Evolutionary conservation across 768 basidiomycete species (phyloP), one percentile per base, ranked within the genome.

Genomic region (Mycena belliarum): DNA sequence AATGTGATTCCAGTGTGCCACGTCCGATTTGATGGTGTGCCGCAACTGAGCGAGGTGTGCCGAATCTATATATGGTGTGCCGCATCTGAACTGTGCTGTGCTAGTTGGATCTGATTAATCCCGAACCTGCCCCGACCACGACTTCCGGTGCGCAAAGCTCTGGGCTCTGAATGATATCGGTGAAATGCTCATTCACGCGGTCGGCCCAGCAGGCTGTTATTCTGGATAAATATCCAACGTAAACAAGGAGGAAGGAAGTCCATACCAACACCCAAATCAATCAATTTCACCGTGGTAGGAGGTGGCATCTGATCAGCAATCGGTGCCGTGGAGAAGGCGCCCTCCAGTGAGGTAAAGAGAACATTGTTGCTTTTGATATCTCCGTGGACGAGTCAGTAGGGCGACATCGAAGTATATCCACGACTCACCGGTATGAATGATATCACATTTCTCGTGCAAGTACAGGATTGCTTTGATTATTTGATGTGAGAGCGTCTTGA

Each of bases 351-450:
- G 3, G 47, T 25, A 23, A 56, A 43, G 15, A 56, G 29, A 29
- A 56, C 35, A 29, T 56, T 56, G 47, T 29, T 56, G 41, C 21
- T 56, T 43, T 56, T 56, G 47, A 56, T 56, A 44, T 56, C 55
- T 56, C 40, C 55, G 33, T 14, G 15, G 26, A 33, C 29, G 26
- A 37, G 28, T 49, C 26, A 49, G 28, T 24, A 49, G 40, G 26
- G 24, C 8, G 4, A 35, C 32, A 11, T 37, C 12, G 55, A 42
- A 35, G 48, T 33, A 49, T 35, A 12, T 15, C 37, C 42, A 49
- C 11, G 6, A 49, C 46, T 18, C 7, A 56, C 55, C 55, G 3
- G 55, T 49, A 35, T 56, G 55, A 9, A 56, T 43, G 15, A 56
- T 56, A 37, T 56, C 44, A 48, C 55, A 56, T 43, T 56, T 44